Conservation (phyloP, 352 stramenopile genomes). For the Phytophthora quininea region DNA sequence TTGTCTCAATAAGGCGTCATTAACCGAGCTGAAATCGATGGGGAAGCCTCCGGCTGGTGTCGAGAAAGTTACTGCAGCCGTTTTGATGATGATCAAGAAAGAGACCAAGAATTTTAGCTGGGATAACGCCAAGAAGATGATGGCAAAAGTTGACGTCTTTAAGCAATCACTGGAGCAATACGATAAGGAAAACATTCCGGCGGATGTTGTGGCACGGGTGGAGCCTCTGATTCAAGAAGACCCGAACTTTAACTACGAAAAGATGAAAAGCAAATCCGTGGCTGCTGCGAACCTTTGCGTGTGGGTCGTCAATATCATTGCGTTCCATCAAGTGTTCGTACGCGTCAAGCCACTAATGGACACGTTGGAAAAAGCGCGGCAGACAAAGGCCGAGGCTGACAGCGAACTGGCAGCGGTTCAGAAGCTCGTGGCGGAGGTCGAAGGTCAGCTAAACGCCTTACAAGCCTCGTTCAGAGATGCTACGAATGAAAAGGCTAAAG, state of each 20-base stretch:
- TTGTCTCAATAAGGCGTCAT: slow-evolving; percentile 87
- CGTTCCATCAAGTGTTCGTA: slow-evolving; percentile 92
- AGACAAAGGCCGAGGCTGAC: slow-evolving; percentile 81
- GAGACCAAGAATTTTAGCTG: slow-evolving; percentile 94
- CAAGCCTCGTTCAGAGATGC: slow-evolving; percentile 85
- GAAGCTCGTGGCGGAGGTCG: slow-evolving; percentile 83
- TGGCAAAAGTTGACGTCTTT: slow-evolving; percentile 94
- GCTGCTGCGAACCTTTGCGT: slow-evolving; percentile 92
- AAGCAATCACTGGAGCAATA: slow-evolving; percentile 91
- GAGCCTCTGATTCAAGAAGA: slow-evolving; percentile 87
- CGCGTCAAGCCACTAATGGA: slow-evolving; percentile 96
- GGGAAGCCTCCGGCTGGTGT: slow-evolving; percentile 86
- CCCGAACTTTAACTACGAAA: slow-evolving; percentile 93
- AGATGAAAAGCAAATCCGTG: slow-evolving; percentile 94
- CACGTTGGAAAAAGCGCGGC: slow-evolving; percentile 81
- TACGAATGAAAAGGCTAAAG: slow-evolving; percentile 92
- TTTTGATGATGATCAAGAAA: slow-evolving; percentile 94
- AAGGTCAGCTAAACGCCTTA: slow-evolving; percentile 76
- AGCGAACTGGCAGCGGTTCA: slow-evolving; percentile 81
- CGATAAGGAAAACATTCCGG: slow-evolving; percentile 91
- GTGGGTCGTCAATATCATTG: slow-evolving; percentile 95
- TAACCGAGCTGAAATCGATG: slow-evolving; percentile 91
- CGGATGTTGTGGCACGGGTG: slow-evolving; percentile 85
- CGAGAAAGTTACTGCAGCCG: slow-evolving; percentile 89
- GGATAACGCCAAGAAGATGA: slow-evolving; percentile 97